These are phyloP conservation scores for Ganoderma sp. DNA, from an alignment of 1,284 basidiomycete genomes.

Conservation along the genomic window DNA sequence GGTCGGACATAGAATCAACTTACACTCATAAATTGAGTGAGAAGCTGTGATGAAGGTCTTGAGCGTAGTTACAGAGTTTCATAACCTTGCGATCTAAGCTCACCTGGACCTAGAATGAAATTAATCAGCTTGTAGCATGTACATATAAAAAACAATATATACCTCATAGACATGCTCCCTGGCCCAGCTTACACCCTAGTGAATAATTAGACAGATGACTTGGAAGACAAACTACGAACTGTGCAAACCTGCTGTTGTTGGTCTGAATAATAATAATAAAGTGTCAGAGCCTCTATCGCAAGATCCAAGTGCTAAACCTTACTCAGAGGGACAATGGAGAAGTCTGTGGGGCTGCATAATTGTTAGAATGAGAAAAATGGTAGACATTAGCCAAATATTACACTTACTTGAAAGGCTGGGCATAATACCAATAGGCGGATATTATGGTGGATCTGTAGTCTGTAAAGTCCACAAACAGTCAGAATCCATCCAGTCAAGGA, in stretches of 20 bases:
- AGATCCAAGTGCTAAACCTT: background rate
- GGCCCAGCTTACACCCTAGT: slow-evolving; percentile 1
- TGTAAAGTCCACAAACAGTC: background rate
- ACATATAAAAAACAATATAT: background rate
- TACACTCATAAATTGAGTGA: background rate
- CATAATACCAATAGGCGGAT: background rate
- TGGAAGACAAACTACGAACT: background rate
- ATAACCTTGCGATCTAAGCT: background rate
- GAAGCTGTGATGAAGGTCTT: background rate
- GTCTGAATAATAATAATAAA: background rate
- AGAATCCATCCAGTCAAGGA: background rate
- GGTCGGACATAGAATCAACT: background rate
- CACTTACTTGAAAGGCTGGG: background rate
- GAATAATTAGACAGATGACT: background rate
- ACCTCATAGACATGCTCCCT: slow-evolving; percentile 1
- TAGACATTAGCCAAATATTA: background rate
- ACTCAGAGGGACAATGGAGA: background rate
- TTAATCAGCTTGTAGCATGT: background rate
- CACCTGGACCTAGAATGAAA: background rate
- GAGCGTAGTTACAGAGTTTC: background rate
- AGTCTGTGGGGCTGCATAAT: background rate
- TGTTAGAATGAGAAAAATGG: background rate
- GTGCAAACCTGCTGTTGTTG: background rate
- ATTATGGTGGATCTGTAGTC: background rate
- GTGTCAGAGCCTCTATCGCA: background rate